These are phyloP conservation scores for Colletotrichum coccodes DNA, from an alignment of 2,329 filamentous ascomycete species.

Conservation along the genomic window DNA sequence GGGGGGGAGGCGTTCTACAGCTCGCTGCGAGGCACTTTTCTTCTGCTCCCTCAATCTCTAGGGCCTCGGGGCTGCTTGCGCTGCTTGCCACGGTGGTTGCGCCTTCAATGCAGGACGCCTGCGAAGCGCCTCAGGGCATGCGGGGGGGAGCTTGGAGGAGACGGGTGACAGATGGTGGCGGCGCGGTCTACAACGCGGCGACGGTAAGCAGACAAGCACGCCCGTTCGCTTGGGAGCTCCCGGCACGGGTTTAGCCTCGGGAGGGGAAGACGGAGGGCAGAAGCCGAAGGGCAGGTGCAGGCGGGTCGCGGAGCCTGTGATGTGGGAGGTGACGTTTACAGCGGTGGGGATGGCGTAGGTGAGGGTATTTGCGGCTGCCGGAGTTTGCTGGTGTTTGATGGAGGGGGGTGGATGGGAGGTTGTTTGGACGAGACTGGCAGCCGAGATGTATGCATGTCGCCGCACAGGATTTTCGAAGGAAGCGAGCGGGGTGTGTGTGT, in stretches of 20 bases:
- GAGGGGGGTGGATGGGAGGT: background rate
- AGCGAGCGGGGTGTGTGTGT: background rate
- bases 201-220: background rate
- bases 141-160: background rate
- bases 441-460: constrained; percentile 1
- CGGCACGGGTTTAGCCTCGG: background rate
- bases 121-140: background rate
- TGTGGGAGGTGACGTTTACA: background rate
- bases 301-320: background rate
- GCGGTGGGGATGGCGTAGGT: background rate
- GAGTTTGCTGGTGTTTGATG: background rate
- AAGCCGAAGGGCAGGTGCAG: constrained; percentile 7
- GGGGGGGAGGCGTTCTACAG: background rate
- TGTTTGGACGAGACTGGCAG: background rate
- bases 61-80: background rate
- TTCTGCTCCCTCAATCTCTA: background rate
- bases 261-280: background rate
- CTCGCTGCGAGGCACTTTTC: background rate
- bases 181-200: background rate
- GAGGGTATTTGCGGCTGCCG: background rate
- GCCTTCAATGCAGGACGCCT: background rate
- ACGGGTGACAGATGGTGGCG: background rate
- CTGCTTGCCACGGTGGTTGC: background rate
- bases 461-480: background rate
- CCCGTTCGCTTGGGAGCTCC: background rate